These are phyloP conservation scores for Pythium folliculosum DNA, from an alignment of 352 stramenopile species.

Conservation along the genomic window DNA sequence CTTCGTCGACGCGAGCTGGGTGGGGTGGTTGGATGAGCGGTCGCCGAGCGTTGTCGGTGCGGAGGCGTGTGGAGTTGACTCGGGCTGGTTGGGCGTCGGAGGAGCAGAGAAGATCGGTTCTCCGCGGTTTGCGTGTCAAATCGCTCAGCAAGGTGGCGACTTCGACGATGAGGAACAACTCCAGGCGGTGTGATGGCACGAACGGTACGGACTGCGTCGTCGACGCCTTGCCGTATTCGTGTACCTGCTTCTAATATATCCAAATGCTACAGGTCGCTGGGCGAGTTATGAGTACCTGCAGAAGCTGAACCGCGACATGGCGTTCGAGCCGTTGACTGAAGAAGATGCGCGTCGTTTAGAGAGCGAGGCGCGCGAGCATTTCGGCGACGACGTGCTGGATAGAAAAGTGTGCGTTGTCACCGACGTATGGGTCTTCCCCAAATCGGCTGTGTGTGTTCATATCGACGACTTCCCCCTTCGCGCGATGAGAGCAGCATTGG, in stretches of 20 bases:
- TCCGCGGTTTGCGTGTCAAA: background rate
- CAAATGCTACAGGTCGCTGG: background rate
- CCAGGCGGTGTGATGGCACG: background rate
- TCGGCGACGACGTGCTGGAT: constrained; percentile 19
- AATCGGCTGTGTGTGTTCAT: background rate
- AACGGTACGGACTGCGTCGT: too few species aligned
- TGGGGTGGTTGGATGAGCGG: background rate
- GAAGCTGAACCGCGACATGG: background rate
- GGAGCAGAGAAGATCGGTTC: background rate
- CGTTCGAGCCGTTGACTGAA: background rate
- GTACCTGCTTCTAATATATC: background rate
- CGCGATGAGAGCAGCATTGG: background rate
- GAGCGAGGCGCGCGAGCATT: constrained; percentile 4
- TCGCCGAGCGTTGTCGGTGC: background rate
- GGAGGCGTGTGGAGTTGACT: background rate
- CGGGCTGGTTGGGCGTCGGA: background rate
- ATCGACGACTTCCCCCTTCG: background rate
- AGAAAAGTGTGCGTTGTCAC: constrained; percentile 10
- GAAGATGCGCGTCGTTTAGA: background rate
- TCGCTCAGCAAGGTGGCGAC: background rate
- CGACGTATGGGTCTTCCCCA: background rate
- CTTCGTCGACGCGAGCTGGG: too few species aligned
- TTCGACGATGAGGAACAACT: background rate
- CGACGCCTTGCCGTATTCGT: background rate
- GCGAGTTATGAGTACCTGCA: background rate